Percentiles rank a stretch among this genome's conserved stretches.
Conservation (phyloP, 2,329 filamentous ascomycete species). For the Colletotrichum sublineola region DNA sequence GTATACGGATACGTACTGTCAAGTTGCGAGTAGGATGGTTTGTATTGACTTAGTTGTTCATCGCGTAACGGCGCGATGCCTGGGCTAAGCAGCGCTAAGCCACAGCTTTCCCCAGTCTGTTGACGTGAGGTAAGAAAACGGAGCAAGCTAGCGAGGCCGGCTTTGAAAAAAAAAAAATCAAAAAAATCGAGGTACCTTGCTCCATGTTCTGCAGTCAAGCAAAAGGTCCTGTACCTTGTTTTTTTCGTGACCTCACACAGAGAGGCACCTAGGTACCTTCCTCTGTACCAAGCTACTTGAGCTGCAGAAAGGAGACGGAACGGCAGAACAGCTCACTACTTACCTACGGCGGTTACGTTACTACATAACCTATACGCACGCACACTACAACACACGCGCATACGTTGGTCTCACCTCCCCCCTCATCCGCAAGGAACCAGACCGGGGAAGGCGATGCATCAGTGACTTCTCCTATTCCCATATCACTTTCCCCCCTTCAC, state of each 20-base stretch:
- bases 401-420: conserved; percentile 8
- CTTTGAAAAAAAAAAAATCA: conserved; percentile 6
- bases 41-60: conserved; percentile 30
- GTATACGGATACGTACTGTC: neutral
- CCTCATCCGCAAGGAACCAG: conserved; percentile 13
- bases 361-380: neutral
- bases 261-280: neutral
- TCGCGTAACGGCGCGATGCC: conserved; percentile 36
- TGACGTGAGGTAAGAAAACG: conserved; percentile 33
- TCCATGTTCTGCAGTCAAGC: neutral
- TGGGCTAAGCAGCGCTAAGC: conserved; percentile 41
- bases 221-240: conserved; percentile 7
- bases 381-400: neutral
- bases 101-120: conserved; percentile 40
- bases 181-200: conserved; percentile 22
- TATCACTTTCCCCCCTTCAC: neutral
- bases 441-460: conserved; percentile 22
- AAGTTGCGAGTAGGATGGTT: neutral
- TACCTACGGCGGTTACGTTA: neutral
- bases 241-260: neutral
- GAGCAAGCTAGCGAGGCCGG: conserved; percentile 15
- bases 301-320: conserved; percentile 6
- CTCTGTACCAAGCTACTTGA: neutral
- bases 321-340: conserved; percentile 4
- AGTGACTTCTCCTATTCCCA: conserved; percentile 39